These are phyloP conservation scores for Thermothielavioides terrestris DNA, from an alignment of 495 filamentous ascomycete species.

Conservation along the genomic window DNA sequence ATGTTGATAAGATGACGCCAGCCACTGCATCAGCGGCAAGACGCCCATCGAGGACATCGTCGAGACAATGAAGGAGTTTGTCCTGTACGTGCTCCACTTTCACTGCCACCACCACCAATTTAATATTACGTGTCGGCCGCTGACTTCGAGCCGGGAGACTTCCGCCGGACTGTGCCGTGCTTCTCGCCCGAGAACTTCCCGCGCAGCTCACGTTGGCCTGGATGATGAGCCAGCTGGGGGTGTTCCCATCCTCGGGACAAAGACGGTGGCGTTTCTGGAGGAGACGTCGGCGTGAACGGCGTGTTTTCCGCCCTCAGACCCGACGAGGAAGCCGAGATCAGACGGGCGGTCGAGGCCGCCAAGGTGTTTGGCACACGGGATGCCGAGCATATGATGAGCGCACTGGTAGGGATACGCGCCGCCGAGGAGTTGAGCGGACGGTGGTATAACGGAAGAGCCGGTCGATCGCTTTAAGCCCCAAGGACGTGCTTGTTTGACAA, in stretches of 20 bases:
- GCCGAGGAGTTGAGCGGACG: no score
- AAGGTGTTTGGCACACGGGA: conserved; percentile 10
- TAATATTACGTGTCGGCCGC: conserved; percentile 45
- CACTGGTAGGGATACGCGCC: conserved; percentile 13
- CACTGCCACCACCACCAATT: not conserved
- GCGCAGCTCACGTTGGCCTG: conserved; percentile 72
- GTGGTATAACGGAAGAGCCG: no score
- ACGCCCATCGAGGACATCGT: conserved; percentile 17
- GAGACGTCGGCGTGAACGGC: conserved; percentile 5
- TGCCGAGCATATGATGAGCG: conserved; percentile 3
- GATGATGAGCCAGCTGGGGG: conserved; percentile 51
- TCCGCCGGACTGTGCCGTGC: conserved; percentile 41
- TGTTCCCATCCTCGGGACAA: conserved; percentile 18
- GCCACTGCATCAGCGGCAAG: conserved; percentile 15
- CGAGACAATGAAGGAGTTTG: conserved; percentile 13
- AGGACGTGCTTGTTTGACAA: no score
- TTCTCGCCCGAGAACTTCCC: conserved; percentile 63
- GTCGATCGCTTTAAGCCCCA: no score
- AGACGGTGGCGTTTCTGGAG: conserved; percentile 4
- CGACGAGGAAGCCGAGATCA: conserved; percentile 6
- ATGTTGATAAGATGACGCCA: not conserved
- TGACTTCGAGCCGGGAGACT: conserved; percentile 58
- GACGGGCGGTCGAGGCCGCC: conserved; percentile 1
- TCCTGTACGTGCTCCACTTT: conserved; percentile 12
- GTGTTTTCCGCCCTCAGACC: conserved; percentile 1